These are phyloP conservation scores for Nosema muscidifuracis DNA, from an alignment of 371 early-diverging fungal species.

Conservation along the genomic window DNA sequence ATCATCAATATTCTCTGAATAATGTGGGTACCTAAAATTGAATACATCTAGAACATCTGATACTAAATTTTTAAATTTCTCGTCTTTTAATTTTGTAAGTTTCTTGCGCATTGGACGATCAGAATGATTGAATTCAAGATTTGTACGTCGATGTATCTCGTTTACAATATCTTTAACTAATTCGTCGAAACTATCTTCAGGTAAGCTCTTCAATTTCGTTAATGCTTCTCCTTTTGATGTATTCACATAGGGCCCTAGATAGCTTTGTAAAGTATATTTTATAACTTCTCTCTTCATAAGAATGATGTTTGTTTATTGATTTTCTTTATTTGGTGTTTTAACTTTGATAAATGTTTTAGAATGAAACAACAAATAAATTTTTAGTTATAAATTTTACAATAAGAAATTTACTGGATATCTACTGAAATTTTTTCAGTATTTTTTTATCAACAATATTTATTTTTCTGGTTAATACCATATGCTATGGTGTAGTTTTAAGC, in stretches of 20 bases:
- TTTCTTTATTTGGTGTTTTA: conserved; percentile 10
- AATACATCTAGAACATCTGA: conserved; percentile 57
- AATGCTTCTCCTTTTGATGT: conserved; percentile 46
- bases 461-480: no score
- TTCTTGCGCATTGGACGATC: conserved; percentile 48
- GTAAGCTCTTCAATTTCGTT: conserved; percentile 52
- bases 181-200: conserved; percentile 54
- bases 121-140: conserved; percentile 20
- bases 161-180: conserved; percentile 60
- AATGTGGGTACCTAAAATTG: conserved; percentile 35
- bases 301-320: conserved; percentile 12
- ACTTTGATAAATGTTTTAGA: no score
- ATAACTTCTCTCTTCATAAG: conserved; percentile 16
- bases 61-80: conserved; percentile 59
- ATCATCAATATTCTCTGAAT: conserved; percentile 30
- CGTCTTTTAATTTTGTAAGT: conserved; percentile 45
- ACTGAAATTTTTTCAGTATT: no score
- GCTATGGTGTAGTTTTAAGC: no score
- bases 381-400: no score
- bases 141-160: conserved; percentile 55
- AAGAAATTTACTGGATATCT: no score
- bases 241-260: conserved; percentile 4
- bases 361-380: not conserved
- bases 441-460: no score
- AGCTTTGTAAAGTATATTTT: conserved; percentile 31